Percentiles rank a stretch among this genome's conserved stretches.
Evolutionary conservation across 805 yeast genomes (phyloP).

Genomic region (Candida piceae): DNA sequence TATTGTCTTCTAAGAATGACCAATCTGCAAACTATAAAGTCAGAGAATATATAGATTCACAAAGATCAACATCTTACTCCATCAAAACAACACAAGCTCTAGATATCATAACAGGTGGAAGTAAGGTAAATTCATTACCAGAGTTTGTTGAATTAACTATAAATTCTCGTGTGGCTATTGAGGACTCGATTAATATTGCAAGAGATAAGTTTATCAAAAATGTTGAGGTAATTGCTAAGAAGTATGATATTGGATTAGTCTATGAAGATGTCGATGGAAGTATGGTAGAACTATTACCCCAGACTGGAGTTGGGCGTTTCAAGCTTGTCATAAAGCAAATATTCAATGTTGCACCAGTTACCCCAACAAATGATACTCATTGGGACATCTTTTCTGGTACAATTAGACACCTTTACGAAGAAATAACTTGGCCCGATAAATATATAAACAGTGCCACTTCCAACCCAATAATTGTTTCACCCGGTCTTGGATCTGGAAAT

Average conservation of each 20-base stretch:
- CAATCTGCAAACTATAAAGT: conserved; percentile 33
- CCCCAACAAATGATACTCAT: conserved; percentile 38
- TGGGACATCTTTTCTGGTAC: conserved; percentile 42
- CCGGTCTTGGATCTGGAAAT: conserved; percentile 59
- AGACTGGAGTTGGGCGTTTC: conserved; percentile 18
- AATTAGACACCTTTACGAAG: conserved; percentile 42
- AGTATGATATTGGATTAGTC: conserved; percentile 32
- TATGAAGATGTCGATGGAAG: conserved; percentile 13
- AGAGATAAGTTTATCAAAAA: conserved; percentile 30
- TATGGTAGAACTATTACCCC: conserved; percentile 21
- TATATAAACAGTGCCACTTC: conserved; percentile 14
- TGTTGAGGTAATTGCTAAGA: conserved; percentile 30
- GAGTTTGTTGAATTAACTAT: conserved; percentile 40
- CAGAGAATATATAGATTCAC: conserved; percentile 27
- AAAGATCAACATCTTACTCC: conserved; percentile 25
- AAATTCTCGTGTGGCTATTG: conserved; percentile 44
- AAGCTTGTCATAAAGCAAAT: conserved; percentile 7
- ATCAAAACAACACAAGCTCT: conserved; percentile 45
- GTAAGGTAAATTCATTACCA: conserved; percentile 47
- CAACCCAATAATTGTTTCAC: conserved; percentile 41
- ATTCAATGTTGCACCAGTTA: conserved; percentile 47
- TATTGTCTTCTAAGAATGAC: conserved; percentile 35
- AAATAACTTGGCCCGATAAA: conserved; percentile 34
- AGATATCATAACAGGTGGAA: conserved; percentile 44
- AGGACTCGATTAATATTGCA: conserved; percentile 33